These are phyloP conservation scores for Globisporangium mamillatum DNA, from an alignment of 352 stramenopile genomes.

Conservation along the genomic window DNA sequence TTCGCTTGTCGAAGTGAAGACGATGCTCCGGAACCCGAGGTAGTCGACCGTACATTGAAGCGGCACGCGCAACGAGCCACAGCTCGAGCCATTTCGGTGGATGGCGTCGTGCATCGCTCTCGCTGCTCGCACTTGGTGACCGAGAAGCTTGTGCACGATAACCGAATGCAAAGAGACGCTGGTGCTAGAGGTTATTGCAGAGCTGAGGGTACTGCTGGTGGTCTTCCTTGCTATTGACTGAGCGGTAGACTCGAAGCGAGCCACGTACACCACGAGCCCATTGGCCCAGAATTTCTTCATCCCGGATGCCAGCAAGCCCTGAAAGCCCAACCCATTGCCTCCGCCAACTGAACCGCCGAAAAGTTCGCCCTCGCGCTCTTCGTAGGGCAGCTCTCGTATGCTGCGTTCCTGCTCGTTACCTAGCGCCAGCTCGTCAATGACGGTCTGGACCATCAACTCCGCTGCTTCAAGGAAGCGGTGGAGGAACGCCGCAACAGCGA, in stretches of 20 bases:
- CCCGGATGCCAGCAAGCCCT: neutral
- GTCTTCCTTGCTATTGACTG: neutral
- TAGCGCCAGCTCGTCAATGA: conserved; percentile 38
- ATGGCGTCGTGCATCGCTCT: conserved; percentile 31
- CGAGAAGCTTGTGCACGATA: conserved; percentile 32
- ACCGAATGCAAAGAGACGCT: neutral
- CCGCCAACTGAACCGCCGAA: neutral
- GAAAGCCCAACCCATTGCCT: neutral
- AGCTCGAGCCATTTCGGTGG: neutral
- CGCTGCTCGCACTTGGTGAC: conserved; percentile 51
- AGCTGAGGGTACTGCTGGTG: conserved; percentile 15
- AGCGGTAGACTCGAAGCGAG: neutral
- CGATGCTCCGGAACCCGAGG: conserved; percentile 47
- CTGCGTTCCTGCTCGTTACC: conserved; percentile 19
- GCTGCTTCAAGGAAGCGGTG: conserved; percentile 37
- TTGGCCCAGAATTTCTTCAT: conserved; percentile 31
- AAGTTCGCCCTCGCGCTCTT: neutral
- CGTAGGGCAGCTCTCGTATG: conserved; percentile 1
- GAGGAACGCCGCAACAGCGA: conserved; percentile 29
- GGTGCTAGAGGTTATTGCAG: neutral
- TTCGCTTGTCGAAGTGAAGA: conserved; percentile 30
- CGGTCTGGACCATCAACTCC: conserved; percentile 26
- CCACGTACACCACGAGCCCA: conserved; percentile 41
- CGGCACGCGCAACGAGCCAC: conserved; percentile 26
- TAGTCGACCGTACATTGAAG: conserved; percentile 65